These are phyloP conservation scores for Trichosporon sp. DNA, from an alignment of 1,284 basidiomycete genomes.

Conservation along the genomic window DNA sequence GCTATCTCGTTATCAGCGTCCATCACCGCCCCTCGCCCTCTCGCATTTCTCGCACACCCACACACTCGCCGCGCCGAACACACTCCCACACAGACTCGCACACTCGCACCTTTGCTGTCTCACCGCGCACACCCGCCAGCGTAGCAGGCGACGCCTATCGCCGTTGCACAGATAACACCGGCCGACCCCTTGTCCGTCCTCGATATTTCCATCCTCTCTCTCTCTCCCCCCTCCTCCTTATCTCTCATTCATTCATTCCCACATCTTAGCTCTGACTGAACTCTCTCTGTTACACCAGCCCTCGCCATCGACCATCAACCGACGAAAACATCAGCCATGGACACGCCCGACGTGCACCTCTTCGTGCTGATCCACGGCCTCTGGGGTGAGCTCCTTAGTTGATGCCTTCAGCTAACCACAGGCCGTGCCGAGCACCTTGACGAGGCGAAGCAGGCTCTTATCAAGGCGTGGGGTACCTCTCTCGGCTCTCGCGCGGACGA, in stretches of 20 bases:
- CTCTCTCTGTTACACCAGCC: neutral
- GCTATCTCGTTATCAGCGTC: neutral
- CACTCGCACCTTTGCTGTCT: neutral
- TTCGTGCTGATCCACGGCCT: conserved; percentile 55
- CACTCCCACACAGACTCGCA: neutral
- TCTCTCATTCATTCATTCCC: neutral
- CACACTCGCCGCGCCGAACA: neutral
- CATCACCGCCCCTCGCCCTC: neutral
- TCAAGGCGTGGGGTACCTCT: conserved; percentile 32
- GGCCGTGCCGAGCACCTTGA: conserved; percentile 48
- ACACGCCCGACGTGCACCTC: conserved; percentile 44
- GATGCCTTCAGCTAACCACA: conserved; percentile 27
- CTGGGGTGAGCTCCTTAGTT: conserved; percentile 43
- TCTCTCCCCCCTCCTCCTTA: neutral
- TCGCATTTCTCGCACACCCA: neutral
- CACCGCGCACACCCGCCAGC: neutral
- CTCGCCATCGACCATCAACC: neutral
- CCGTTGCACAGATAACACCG: neutral
- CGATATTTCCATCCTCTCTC: neutral
- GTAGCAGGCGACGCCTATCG: neutral
- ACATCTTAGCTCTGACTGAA: neutral
- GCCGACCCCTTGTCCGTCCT: neutral
- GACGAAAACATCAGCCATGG: conserved; percentile 2
- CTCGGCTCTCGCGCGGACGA: neutral
- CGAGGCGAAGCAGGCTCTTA: conserved; percentile 46